Percentiles rank a stretch among this genome's conserved stretches.
Conservation (phyloP, 495 filamentous ascomycete species). For the Tuber indicum region DNA sequence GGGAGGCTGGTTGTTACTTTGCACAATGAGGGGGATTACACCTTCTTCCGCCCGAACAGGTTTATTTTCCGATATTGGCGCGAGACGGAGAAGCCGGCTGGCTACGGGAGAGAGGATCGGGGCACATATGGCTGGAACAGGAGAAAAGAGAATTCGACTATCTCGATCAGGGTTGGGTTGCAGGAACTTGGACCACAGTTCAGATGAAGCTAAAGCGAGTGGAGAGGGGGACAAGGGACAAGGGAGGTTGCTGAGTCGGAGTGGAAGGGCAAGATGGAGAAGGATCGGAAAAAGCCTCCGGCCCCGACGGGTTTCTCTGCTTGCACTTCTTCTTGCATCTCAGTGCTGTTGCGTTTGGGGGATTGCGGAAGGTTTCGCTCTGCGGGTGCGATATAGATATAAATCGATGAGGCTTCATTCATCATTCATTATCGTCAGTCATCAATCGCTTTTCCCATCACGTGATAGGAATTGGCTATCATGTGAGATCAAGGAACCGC, state of each 20-base stretch:
- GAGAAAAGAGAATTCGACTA: slow-evolving; percentile 72
- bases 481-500: not conserved
- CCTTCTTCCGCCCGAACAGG: slow-evolving; percentile 81
- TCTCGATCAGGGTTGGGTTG: slow-evolving; percentile 72
- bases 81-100: slow-evolving; percentile 75
- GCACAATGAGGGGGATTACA: slow-evolving; percentile 94
- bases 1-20: slow-evolving; percentile 85
- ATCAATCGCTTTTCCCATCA: not conserved
- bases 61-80: slow-evolving; percentile 88
- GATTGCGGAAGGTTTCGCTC: not conserved
- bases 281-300: slow-evolving; percentile 84
- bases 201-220: slow-evolving; percentile 80
- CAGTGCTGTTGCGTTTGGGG: not conserved
- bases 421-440: not conserved
- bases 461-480: not conserved
- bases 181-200: slow-evolving; percentile 81
- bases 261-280: slow-evolving; percentile 92
- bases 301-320: slow-evolving; percentile 48
- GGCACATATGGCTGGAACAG: slow-evolving; percentile 65
- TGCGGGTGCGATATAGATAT: not conserved
- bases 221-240: slow-evolving; percentile 73
- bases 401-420: not conserved
- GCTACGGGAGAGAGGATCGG: slow-evolving; percentile 38
- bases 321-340: not conserved
- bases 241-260: slow-evolving; percentile 70